Base-by-base conservation (phyloP, 768 basidiomycete genomes). In the Hygrophorus russula region DNA sequence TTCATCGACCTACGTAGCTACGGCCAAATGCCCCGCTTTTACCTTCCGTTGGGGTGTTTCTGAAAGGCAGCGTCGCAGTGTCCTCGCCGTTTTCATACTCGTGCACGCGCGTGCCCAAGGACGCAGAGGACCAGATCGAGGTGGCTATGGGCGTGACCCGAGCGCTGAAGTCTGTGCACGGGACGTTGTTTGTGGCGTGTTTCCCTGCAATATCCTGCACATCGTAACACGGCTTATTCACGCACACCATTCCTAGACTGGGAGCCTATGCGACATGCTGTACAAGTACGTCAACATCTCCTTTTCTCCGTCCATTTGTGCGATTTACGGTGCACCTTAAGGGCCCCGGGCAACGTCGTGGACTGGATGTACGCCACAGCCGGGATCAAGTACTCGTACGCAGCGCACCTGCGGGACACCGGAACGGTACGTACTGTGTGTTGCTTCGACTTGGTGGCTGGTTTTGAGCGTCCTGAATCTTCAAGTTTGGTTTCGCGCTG, bases 21-120 rank as follows among this genome's bases (percentile, higher is more conserved):
- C 53, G 87, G 87, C 0, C 86, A 90, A 56, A 81, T 88, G 71
- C n/a, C n/a, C n/a, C n/a, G n/a, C n/a, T n/a, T n/a, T n/a, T n/a
- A n/a, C n/a, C n/a, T n/a, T n/a, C n/a, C n/a, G n/a, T n/a, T n/a
- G n/a, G n/a, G n/a, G n/a, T n/a, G n/a, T 3, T n/a, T 15, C 33
- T 43, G 33, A 13, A 34, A 44, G 24, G 46, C 6, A 30, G 12
- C 34, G 18, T 17, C 41, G 14, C 44, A 88, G 83, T 88, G 44
- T 82, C 84, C n/a, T 68, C 77, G 29, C 88, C 88, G 4, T 90
- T 71, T 51, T 83, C 86, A 0, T 80, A 78, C 54, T 74, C 77
- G 0, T 88, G 85, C 61, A 68, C 69, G 30, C 64, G 62, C 33
- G 55, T 69, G 12, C 76, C 85, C 0, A 71, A 74, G 46, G 83